phyloP scores from a whole-genome alignment of 2,329 filamentous ascomycete genomes.

The Fusarium hainanense region DNA sequence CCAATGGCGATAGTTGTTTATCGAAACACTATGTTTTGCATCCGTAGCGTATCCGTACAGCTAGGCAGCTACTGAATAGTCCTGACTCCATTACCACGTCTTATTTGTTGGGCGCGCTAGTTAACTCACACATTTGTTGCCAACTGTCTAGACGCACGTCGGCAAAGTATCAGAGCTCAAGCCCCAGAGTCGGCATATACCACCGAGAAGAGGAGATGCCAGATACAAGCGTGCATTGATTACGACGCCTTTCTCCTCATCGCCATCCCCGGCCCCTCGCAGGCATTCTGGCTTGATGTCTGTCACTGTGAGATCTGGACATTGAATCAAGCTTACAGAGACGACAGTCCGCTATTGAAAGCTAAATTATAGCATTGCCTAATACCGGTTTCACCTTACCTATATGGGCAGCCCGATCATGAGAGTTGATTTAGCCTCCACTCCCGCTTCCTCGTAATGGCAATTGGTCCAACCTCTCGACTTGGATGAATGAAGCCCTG shows the following conservation, averaged over 20 bases:
- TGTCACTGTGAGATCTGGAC: constrained; percentile 1
- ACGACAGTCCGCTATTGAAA: constrained; percentile 17
- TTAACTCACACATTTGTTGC: not conserved
- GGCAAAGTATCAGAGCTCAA: constrained; percentile 17
- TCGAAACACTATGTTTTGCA: not conserved
- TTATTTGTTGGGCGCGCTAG: constrained; percentile 28
- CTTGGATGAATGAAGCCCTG: constrained; percentile 11
- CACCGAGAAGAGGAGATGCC: constrained; percentile 15
- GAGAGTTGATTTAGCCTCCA: constrained; percentile 6
- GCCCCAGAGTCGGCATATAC: constrained; percentile 9
- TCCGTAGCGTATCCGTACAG: not conserved
- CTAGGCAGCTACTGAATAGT: constrained; percentile 4
- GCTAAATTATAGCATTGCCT: constrained; percentile 1
- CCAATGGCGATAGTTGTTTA: constrained; percentile 3
- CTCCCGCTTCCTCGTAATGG: not conserved
- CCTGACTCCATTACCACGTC: constrained; percentile 16
- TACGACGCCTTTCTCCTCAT: constrained; percentile 10
- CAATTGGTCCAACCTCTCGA: constrained; percentile 26
- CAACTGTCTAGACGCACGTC: constrained; percentile 1
- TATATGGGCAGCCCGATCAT: constrained; percentile 1
- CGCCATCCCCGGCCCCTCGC: constrained; percentile 7
- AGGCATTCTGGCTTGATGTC: constrained; percentile 1
- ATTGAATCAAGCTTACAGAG: constrained; percentile 4
- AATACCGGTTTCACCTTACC: constrained; percentile 3
- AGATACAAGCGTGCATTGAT: constrained; percentile 21